Evolutionary conservation across 495 filamentous ascomycete species (phyloP), one percentile per base, ranked within the genome.

Genomic region (Penicillium psychrofluorescens): DNA sequence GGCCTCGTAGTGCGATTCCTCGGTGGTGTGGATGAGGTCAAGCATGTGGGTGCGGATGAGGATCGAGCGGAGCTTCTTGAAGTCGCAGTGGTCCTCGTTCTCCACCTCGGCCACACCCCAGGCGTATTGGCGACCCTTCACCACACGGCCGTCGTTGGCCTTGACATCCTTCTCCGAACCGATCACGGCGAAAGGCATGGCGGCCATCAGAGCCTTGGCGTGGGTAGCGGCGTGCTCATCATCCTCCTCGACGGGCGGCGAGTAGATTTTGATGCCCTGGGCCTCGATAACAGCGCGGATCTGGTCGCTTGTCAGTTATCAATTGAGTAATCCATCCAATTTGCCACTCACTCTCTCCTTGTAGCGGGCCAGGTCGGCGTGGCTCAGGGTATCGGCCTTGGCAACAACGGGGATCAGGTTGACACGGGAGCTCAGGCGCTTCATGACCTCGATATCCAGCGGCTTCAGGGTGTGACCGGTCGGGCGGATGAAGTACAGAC

Each of bases 31-130:
- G 66, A 98, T 98, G 36, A 98, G 83, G 60, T 98, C 92, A 47
- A 98, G 82, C 92, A 98, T 98, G 75, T 98, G 92, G n/a, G 94
- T 98, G 59, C 92, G 89, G 75, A 98, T 97, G 50, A 98, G 77
- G 58, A 97, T 97, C 13, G 90, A 95, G 53, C 92, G 90, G 48
- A 98, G 85, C 76, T 98, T 98, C 85, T 98, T 98, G 74, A 98
- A 98, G 72, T 98, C 92, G 70, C 92, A 98, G 81, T 98, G 92
- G 49, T 97, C 92, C 67, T 98, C 92, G 66, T 98, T 97, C 80
- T 98, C 92, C 40, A 98, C 92, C 66, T 98, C 92, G 44, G 94
- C 92, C 50, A 97, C 92, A 73, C 92, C 92, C 92, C 92, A 98
- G 41, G 89, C 87, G 67, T 98, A 98, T 69, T 97, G 92, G 41